These are phyloP conservation scores for Russula olivacea DNA, from an alignment of 768 basidiomycete species.

Conservation along the genomic window DNA sequence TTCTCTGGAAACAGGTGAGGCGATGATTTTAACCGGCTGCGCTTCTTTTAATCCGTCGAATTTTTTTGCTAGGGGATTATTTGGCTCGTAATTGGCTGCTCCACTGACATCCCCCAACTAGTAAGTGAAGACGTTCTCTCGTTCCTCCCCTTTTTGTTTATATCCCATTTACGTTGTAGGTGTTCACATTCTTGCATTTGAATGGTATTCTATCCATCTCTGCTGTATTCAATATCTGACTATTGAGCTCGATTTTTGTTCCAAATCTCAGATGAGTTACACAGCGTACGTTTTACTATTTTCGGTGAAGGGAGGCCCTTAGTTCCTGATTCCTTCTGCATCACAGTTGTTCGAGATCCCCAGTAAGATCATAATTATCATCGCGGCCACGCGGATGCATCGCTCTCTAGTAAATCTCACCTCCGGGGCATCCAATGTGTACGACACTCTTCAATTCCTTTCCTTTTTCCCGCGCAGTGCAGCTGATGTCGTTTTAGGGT, in stretches of 20 bases:
- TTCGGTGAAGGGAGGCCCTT: background rate
- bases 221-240: background rate
- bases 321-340: background rate
- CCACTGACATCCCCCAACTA: background rate
- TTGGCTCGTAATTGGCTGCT: background rate
- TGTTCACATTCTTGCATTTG: background rate
- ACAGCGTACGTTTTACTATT: background rate
- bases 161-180: background rate
- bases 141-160: background rate
- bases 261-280: background rate
- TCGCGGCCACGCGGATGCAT: background rate
- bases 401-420: background rate
- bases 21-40: background rate
- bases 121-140: background rate
- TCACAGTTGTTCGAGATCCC: background rate
- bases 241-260: background rate
- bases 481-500: background rate
- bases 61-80: background rate
- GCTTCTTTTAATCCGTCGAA: background rate
- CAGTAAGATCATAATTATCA: background rate
- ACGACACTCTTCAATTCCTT: background rate
- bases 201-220: background rate
- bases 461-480: background rate
- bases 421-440: background rate
- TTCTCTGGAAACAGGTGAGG: background rate